phyloP scores from a whole-genome alignment of 2,329 filamentous ascomycete genomes.

The Aspergillus sp. region DNA sequence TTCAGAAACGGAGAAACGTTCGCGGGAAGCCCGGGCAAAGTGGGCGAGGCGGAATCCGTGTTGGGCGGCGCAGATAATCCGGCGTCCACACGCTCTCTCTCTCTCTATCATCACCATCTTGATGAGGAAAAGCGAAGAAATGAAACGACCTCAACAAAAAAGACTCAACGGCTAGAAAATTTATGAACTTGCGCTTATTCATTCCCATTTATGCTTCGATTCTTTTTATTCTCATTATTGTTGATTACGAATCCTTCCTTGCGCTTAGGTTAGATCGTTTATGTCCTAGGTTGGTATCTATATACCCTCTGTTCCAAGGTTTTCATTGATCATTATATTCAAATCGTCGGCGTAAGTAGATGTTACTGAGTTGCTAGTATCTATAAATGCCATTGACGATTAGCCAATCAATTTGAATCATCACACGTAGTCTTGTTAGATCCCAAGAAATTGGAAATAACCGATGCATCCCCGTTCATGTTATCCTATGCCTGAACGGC shows the following conservation, averaged over 20 bases:
- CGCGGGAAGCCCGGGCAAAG: conserved; percentile 9
- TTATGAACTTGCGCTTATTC: conserved; percentile 1
- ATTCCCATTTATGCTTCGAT: neutral
- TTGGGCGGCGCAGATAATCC: conserved; percentile 5
- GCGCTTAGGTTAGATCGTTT: neutral
- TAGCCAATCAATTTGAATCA: neutral
- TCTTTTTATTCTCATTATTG: neutral
- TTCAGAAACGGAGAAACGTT: conserved; percentile 23
- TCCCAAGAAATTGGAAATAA: neutral
- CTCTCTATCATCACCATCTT: neutral
- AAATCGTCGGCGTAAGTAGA: neutral
- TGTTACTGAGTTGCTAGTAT: no score
- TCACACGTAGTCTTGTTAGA: neutral
- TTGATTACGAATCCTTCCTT: neutral
- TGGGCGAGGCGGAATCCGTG: conserved; percentile 18
- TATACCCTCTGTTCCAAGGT: conserved; percentile 8
- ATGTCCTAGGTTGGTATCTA: conserved; percentile 8
- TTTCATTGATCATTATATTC: neutral
- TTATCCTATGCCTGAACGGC: neutral
- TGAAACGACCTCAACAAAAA: neutral
- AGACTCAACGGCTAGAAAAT: conserved; percentile 3
- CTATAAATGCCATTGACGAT: neutral
- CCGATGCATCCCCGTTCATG: neutral
- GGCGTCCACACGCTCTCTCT: neutral
- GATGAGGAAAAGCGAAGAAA: neutral